phyloP scores from a whole-genome alignment of 257 asterid genomes.

The Nicotiana undulata region DNA sequence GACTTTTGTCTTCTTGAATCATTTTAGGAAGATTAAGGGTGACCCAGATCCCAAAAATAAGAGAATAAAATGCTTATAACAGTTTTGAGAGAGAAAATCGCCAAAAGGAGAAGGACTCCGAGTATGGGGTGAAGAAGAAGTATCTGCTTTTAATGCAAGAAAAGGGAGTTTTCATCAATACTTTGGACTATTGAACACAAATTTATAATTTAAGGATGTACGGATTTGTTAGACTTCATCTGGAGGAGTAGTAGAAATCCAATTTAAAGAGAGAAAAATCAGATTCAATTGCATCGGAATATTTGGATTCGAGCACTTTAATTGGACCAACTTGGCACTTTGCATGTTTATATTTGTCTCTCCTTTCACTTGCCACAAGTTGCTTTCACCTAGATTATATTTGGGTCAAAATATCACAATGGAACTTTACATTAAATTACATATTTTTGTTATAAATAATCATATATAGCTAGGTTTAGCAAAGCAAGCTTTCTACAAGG shows the following conservation, averaged over 20 bases:
- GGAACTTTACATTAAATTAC: background rate
- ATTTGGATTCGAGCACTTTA: background rate
- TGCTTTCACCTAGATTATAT: background rate
- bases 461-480: too few relatives aligned
- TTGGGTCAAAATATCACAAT: background rate
- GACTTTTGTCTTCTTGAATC: background rate
- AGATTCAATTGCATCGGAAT: background rate
- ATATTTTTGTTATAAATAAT: too few relatives aligned
- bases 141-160: too few relatives aligned
- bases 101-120: constrained; percentile 4
- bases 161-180: too few relatives aligned
- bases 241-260: background rate
- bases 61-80: background rate
- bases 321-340: background rate
- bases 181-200: too few relatives aligned
- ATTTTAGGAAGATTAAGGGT: background rate
- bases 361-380: background rate
- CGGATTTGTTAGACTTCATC: too few relatives aligned
- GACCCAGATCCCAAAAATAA: constrained; percentile 21
- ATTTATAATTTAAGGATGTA: too few relatives aligned
- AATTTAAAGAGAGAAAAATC: too few relatives aligned
- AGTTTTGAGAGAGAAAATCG: constrained; percentile 3
- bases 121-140: background rate
- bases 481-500: too few relatives aligned
- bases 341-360: background rate